Base-by-base conservation (phyloP, 352 stramenopile species). In the Saprolegnia parasitica region DNA sequence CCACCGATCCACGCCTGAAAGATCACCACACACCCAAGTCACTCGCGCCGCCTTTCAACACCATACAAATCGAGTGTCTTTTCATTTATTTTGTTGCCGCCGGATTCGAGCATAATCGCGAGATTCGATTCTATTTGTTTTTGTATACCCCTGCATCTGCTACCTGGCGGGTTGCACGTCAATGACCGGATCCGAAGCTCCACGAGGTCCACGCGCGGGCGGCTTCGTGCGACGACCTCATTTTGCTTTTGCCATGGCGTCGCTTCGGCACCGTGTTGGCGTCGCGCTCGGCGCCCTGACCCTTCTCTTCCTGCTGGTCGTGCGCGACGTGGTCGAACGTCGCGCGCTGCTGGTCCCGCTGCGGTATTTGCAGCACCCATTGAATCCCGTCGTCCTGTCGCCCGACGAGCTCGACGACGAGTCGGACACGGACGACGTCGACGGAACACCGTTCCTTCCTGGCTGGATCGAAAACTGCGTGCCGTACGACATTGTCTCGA, bases 391-490 rank as follows among this genome's bases (percentile, higher is more conserved):
- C 29, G 29, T 5, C 29, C 5, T 35, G 29, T 35, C 29, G 5
- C 29, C 29, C 29, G 29, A 35, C 29, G 29, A 35, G 29, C 42
- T 49, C 15, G 35, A 65, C 56, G 32, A 52, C 40, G 56, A 65
- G 46, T 26, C 23, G 11, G 56, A 65, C 56, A 37, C 20, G 32
- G 56, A 65, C 56, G 32, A 52, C 13, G 18, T 29, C 10, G 26
- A 65, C n/a, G 56, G 47, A 1, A 49, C 42, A 11, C 18, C 42
- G 42, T 49, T 49, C 18, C 11, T 49, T 15, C 42, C 42, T 81
- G 81, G 79, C 67, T 81, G 90, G 73, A 76, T 94, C 52, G 86
- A 94, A 72, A 94, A 94, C 76, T 94, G 84, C 72, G 83, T 90
- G 67, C 86, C 84, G 16, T 87, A 89, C 75, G 79, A 90, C 74